Evolutionary conservation across 2,329 filamentous ascomycete genomes (phyloP), one percentile per base, ranked within the genome.

Genomic region (Teratosphaeriaceae sp.): DNA sequence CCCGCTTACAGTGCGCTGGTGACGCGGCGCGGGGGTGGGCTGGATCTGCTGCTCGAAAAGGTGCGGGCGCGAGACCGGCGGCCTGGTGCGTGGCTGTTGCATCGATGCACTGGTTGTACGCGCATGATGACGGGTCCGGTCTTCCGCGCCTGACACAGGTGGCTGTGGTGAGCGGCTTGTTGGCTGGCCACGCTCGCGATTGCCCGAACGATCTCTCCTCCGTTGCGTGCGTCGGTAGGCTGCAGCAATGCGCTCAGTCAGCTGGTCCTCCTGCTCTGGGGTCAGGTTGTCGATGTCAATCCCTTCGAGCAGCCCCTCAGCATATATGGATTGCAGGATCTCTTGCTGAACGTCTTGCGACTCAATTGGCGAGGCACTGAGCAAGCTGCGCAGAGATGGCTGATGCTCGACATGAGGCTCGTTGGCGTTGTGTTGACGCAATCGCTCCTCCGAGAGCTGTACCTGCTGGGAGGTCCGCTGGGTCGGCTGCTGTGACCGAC

Each of bases 271-370:
- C 56, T 88, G 85, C 38, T 72, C 79, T 13, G 88, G 74, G 49
- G 90, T 88, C 42, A 96, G 80, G 50, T 89, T 89, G 56, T 92
- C 85, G 43, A 96, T 69, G 59, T 96, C 89, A 36, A 96, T 80
- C 15, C 88, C 89, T 56, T 96, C 87, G 24, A 95, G 66, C 16
- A 96, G 68, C 0, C 90, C 88, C 58, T 95, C 88, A 50, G 90
- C 84, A 53, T 89, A 76, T 46, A 94, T 95, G 60, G 94, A 88
- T 33, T 87, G 79, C 52, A 94, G 78, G 46, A 96, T 94, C 60
- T 95, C 88, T 47, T 85, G 80, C 60, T 95, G 85, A 55, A 94
- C 82, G 52, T 90, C 84, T 16, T 80, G 76, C 35, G 83, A 80
- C 53, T 85, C 85, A 44, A 86, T 74, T 49, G 89, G 84, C 0